These are phyloP conservation scores for Aspergillus coremiiformis DNA, from an alignment of 495 filamentous ascomycete species.

Conservation along the genomic window DNA sequence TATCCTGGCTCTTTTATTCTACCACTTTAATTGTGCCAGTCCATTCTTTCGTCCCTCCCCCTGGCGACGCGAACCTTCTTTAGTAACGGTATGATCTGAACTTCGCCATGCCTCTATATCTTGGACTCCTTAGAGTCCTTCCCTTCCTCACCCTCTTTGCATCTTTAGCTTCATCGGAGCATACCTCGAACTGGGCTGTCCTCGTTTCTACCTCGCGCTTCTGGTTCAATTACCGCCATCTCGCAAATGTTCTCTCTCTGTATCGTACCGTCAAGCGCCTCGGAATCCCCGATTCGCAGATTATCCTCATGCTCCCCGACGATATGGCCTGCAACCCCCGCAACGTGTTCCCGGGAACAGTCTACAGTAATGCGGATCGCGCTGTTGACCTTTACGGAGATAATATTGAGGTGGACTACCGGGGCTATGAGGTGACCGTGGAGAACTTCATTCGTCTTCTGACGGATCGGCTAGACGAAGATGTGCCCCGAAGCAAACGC, in stretches of 20 bases:
- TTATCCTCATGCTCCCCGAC: constrained; percentile 98
- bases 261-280: constrained; percentile 98
- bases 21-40: background rate
- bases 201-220: constrained; percentile 97
- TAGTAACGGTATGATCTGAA: constrained; percentile 1
- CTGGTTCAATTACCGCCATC: constrained; percentile 99
- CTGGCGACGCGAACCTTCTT: background rate
- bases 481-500: constrained; percentile 89
- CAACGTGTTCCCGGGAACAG: constrained; percentile 93
- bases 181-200: constrained; percentile 98
- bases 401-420: constrained; percentile 98
- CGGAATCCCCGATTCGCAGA: constrained; percentile 96
- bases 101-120: constrained; percentile 21
- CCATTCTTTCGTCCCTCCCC: background rate
- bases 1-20: background rate
- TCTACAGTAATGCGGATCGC: constrained; percentile 96
- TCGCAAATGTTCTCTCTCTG: constrained; percentile 94
- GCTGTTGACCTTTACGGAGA: constrained; percentile 94
- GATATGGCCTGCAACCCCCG: constrained; percentile 99
- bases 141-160: constrained; percentile 41
- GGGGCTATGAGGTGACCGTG: constrained; percentile 96
- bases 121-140: constrained; percentile 28
- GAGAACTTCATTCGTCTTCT: constrained; percentile 96
- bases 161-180: constrained; percentile 53
- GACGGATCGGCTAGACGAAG: constrained; percentile 86